Conservation (phyloP, 2,329 filamentous ascomycete genomes). For the Blumeriella jaapii region DNA sequence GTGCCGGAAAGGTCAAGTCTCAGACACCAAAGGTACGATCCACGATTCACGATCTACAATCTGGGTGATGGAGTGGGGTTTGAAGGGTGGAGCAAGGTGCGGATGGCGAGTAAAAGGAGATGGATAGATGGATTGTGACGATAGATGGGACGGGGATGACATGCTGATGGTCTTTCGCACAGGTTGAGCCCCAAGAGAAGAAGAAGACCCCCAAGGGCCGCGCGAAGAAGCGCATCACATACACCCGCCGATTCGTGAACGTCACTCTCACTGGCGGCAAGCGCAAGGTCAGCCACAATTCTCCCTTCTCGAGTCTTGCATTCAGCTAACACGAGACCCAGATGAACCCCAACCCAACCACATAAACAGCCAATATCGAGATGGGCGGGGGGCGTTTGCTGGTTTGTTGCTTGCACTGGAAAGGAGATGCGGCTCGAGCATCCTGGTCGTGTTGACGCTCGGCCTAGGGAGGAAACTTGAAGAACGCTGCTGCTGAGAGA, state of each 20-base stretch:
- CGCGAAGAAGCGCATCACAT: constrained; percentile 91
- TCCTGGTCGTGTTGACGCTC: neutral
- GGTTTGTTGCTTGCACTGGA: constrained; percentile 2
- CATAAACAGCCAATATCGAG: constrained; percentile 36
- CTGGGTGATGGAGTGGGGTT: neutral
- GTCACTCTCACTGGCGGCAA: constrained; percentile 96
- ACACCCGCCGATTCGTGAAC: constrained; percentile 97
- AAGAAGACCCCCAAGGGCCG: constrained; percentile 94
- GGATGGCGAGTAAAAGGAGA: neutral
- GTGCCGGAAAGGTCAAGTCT: constrained; percentile 98
- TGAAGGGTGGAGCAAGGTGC: constrained; percentile 1
- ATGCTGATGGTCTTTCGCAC: constrained; percentile 14
- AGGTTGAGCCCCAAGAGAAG: constrained; percentile 91
- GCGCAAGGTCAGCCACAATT: constrained; percentile 60
- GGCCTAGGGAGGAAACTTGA: neutral
- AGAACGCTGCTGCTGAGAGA: no score
- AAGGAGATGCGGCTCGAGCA: neutral
- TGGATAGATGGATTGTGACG: neutral
- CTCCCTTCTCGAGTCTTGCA: neutral
- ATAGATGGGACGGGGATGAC: neutral
- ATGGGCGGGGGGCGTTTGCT: constrained; percentile 14
- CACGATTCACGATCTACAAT: constrained; percentile 14
- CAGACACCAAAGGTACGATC: constrained; percentile 76
- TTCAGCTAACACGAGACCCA: constrained; percentile 25
- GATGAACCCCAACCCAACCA: constrained; percentile 82